These are phyloP conservation scores for Sporothrix mexicana DNA, from an alignment of 2,329 filamentous ascomycete species.

Conservation along the genomic window DNA sequence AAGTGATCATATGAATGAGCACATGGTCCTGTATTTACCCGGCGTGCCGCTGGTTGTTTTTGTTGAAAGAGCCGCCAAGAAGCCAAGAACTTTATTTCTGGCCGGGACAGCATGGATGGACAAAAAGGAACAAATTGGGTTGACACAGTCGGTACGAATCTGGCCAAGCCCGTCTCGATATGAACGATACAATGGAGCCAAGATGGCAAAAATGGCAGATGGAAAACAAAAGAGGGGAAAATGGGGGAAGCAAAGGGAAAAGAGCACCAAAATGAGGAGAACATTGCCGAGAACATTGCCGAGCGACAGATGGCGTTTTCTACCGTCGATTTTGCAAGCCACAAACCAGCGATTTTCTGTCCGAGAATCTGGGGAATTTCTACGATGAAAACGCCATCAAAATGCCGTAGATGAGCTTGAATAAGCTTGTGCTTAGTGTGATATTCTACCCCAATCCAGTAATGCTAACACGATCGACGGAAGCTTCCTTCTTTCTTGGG, in stretches of 20 bases:
- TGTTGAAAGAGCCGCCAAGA: conserved; percentile 16
- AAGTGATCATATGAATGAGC: background rate
- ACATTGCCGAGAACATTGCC: background rate
- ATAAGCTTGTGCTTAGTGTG: no score
- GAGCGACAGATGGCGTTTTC: background rate
- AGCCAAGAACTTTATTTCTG: no score
- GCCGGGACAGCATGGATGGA: background rate
- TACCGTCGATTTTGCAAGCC: conserved; percentile 10
- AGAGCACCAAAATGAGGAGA: no score
- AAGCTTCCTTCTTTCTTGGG: background rate
- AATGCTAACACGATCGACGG: background rate
- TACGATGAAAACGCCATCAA: background rate
- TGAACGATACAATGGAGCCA: background rate
- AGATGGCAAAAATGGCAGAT: background rate
- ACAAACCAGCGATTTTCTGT: background rate
- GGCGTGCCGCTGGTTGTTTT: background rate
- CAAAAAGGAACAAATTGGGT: no score
- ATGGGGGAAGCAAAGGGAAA: no score
- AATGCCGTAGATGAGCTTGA: background rate
- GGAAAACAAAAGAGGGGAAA: background rate
- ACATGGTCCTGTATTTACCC: background rate
- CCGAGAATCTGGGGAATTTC: background rate
- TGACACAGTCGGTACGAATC: background rate
- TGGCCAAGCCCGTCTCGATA: conserved; percentile 12
- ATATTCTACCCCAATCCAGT: background rate